Conservation (phyloP, 2,329 filamentous ascomycete genomes). For the Neospermospora avenae region DNA sequence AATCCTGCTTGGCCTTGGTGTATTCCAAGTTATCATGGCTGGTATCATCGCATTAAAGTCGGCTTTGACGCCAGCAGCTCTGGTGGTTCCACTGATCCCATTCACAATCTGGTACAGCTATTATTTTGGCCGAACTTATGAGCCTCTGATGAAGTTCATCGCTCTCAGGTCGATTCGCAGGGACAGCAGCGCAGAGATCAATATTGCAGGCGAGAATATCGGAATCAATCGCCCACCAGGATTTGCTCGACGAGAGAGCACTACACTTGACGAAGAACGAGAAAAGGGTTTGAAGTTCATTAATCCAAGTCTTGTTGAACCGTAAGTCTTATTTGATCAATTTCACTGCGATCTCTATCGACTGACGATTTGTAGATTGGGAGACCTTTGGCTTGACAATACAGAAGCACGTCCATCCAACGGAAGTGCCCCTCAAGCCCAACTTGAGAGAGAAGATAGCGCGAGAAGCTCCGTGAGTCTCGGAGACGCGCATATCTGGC, state of each 20-base stretch:
- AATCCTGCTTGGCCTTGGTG: constrained; percentile 76
- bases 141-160: constrained; percentile 88
- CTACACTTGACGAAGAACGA: constrained; percentile 68
- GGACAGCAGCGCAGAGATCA: constrained; percentile 48
- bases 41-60: constrained; percentile 75
- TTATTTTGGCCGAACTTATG: constrained; percentile 76
- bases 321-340: constrained; percentile 46
- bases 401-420: constrained; percentile 11
- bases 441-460: constrained; percentile 35
- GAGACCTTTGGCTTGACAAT: constrained; percentile 61
- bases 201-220: constrained; percentile 42
- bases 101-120: constrained; percentile 87
- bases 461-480: constrained; percentile 45
- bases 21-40: constrained; percentile 90
- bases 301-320: constrained; percentile 69
- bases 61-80: constrained; percentile 68
- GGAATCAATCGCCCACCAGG: constrained; percentile 27
- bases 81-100: constrained; percentile 73
- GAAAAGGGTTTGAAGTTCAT: constrained; percentile 70
- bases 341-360: background rate
- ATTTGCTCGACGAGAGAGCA: constrained; percentile 35
- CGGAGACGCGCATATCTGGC: constrained; percentile 50
- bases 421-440: constrained; percentile 13
- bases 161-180: constrained; percentile 80
- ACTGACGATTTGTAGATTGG: constrained; percentile 46